These are phyloP conservation scores for Fusarium xyrophilum DNA, from an alignment of 2,329 filamentous ascomycete genomes.

Conservation along the genomic window DNA sequence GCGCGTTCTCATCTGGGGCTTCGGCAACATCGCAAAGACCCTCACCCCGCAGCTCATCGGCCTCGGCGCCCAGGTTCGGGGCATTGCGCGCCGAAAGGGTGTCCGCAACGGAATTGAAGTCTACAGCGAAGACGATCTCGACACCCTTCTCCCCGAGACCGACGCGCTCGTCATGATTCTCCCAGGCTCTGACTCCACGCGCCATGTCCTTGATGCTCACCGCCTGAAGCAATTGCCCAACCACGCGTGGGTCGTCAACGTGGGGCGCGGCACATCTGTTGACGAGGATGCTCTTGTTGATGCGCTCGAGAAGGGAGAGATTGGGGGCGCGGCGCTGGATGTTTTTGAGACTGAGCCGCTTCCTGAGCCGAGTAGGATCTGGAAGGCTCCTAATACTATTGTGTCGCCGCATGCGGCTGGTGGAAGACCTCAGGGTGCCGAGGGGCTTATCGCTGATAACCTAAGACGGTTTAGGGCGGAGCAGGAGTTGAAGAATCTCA, in stretches of 20 bases:
- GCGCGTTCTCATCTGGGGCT: slow-evolving; percentile 67
- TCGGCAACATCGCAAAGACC: slow-evolving; percentile 70
- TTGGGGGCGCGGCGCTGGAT: slow-evolving; percentile 59
- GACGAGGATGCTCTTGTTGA: slow-evolving; percentile 58
- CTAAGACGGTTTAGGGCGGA: slow-evolving; percentile 65
- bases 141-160: slow-evolving; percentile 61
- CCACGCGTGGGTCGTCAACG: slow-evolving; percentile 64
- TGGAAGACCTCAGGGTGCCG: slow-evolving; percentile 65
- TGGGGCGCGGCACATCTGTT: slow-evolving; percentile 57
- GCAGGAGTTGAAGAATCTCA: slow-evolving; percentile 64
- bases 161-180: slow-evolving; percentile 74
- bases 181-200: slow-evolving; percentile 63
- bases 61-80: slow-evolving; percentile 65
- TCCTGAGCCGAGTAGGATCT: slow-evolving; percentile 53
- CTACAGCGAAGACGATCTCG: slow-evolving; percentile 60
- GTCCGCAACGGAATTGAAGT: slow-evolving; percentile 66
- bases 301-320: slow-evolving; percentile 51
- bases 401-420: slow-evolving; percentile 66
- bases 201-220: slow-evolving; percentile 62
- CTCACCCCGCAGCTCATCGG: slow-evolving; percentile 61
- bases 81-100: slow-evolving; percentile 63
- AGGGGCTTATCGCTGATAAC: slow-evolving; percentile 67
- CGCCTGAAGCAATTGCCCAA: slow-evolving; percentile 60
- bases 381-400: slow-evolving; percentile 59
- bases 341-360: slow-evolving; percentile 58